Conservation (phyloP, 129 eudicot species). For the Centaurea solstitialis region DNA sequence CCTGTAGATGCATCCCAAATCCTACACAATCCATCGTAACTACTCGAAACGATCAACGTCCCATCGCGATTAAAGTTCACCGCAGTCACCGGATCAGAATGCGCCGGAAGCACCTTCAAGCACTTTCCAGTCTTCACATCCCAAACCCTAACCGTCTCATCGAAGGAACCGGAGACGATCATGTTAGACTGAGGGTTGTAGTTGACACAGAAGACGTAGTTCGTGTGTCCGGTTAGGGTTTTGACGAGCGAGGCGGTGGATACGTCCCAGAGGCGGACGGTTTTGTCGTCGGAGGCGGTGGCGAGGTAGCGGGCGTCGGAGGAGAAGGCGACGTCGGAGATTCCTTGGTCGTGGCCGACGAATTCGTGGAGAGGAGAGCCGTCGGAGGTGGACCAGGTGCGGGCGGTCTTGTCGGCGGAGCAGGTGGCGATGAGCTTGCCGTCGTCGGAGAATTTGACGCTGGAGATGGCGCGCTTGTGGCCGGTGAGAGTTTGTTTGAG, state of each 20-base stretch:
- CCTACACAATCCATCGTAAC: slow-evolving; percentile 93
- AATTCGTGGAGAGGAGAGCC: slow-evolving; percentile 45
- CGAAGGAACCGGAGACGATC: slow-evolving; percentile 87
- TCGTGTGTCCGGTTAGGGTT: slow-evolving; percentile 84
- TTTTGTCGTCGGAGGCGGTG: slow-evolving; percentile 92
- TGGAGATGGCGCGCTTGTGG: slow-evolving; percentile 86
- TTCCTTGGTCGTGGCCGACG: slow-evolving; percentile 72
- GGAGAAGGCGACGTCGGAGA: slow-evolving; percentile 94
- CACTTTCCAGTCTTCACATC: slow-evolving; percentile 87
- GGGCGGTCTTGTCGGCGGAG: slow-evolving; percentile 91
- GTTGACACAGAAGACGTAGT: slow-evolving; percentile 72
- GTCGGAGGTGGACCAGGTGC: slow-evolving; percentile 52
- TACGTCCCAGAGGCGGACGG: slow-evolving; percentile 78
- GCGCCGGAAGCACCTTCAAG: slow-evolving; percentile 89
- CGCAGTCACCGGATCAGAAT: slow-evolving; percentile 94
- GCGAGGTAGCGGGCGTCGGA: slow-evolving; percentile 79
- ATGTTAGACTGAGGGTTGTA: slow-evolving; percentile 80
- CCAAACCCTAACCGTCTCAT: slow-evolving; percentile 97
- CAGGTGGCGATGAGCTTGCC: slow-evolving; percentile 80
- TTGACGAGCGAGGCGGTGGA: slow-evolving; percentile 58
- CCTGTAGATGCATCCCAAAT: slow-evolving; percentile 95
- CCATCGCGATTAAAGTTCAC: slow-evolving; percentile 83
- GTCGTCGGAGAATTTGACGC: slow-evolving; percentile 88
- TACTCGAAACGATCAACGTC: slow-evolving; percentile 73
- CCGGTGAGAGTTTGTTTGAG: slow-evolving; percentile 71